phyloP scores from a whole-genome alignment of 352 stramenopile genomes.

The Globisporangium orthogonon region DNA sequence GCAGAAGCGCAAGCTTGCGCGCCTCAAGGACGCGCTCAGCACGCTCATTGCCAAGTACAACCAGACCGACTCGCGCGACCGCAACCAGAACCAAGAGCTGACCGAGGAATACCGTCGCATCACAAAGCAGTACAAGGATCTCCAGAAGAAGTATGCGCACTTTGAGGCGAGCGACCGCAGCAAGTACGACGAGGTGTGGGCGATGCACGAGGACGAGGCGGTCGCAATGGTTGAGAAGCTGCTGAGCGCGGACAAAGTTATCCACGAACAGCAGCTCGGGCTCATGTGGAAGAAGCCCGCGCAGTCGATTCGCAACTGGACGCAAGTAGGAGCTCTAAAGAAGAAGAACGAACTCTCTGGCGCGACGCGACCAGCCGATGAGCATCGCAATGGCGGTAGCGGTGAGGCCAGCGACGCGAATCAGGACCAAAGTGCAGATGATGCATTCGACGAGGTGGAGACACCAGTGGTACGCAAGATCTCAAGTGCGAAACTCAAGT shows the following conservation, averaged over 20 bases:
- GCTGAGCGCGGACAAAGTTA: conserved; percentile 84
- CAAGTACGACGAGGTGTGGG: conserved; percentile 88
- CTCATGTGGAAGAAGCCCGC: conserved; percentile 62
- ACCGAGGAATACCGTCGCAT: conserved; percentile 91
- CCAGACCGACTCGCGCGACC: conserved; percentile 83
- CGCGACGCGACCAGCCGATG: conserved; percentile 5
- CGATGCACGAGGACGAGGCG: conserved; percentile 90
- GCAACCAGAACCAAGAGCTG: conserved; percentile 89
- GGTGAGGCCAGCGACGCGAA: conserved; percentile 7
- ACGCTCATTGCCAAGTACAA: conserved; percentile 90
- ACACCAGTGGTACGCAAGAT: conserved; percentile 50
- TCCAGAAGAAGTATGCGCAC: conserved; percentile 93
- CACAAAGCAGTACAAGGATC: conserved; percentile 94
- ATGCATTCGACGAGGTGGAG: conserved; percentile 51
- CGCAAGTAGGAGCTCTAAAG: conserved; percentile 25
- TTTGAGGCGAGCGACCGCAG: conserved; percentile 88
- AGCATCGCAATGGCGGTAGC: conserved; percentile 2
- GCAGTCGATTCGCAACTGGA: conserved; percentile 47
- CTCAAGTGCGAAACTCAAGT: conserved; percentile 77
- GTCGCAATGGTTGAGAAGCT: conserved; percentile 82
- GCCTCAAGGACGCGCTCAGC: conserved; percentile 90
- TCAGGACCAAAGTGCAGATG: conserved; percentile 11
- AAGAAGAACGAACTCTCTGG: conserved; percentile 13
- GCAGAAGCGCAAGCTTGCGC: conserved; percentile 91
- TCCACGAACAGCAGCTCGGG: conserved; percentile 90